phyloP scores from a whole-genome alignment of 2,329 filamentous ascomycete species.

The Alternaria dauci region DNA sequence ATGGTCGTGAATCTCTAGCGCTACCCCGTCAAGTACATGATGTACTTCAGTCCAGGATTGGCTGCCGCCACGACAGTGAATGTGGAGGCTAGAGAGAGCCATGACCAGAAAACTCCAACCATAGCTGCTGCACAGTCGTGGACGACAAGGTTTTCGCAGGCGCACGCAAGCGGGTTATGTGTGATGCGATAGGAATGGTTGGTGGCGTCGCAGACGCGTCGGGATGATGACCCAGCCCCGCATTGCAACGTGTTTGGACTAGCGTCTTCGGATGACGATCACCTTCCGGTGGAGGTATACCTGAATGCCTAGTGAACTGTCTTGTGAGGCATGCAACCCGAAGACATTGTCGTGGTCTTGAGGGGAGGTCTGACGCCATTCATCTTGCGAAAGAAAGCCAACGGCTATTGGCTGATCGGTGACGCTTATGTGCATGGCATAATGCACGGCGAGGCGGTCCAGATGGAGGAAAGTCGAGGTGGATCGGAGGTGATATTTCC shows the following conservation, averaged over 20 bases:
- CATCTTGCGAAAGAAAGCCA: not conserved
- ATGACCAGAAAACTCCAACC: not conserved
- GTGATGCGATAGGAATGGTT: not conserved
- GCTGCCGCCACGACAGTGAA: not conserved
- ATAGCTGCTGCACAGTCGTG: not conserved
- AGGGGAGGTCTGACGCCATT: fast-evolving
- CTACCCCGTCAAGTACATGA: conserved; percentile 1
- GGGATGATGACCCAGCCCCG: not conserved
- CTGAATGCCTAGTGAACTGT: too few relatives aligned
- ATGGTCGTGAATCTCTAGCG: fast-evolving
- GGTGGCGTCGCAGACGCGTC: not conserved
- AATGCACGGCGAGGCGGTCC: not conserved
- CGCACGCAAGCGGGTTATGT: too few relatives aligned
- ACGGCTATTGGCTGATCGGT: fast-evolving
- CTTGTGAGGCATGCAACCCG: not conserved
- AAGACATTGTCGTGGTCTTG: not conserved
- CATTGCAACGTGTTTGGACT: not conserved
- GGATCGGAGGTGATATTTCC: not conserved
- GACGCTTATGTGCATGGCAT: not conserved
- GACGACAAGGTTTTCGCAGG: not conserved
- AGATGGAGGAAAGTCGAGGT: not conserved
- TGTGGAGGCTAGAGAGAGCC: not conserved
- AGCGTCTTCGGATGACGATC: not conserved
- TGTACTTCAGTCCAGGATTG: conserved; percentile 6
- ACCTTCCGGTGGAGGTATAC: too few relatives aligned